Conservation (phyloP, 352 stramenopile species). For the Pythium apleroticum region DNA sequence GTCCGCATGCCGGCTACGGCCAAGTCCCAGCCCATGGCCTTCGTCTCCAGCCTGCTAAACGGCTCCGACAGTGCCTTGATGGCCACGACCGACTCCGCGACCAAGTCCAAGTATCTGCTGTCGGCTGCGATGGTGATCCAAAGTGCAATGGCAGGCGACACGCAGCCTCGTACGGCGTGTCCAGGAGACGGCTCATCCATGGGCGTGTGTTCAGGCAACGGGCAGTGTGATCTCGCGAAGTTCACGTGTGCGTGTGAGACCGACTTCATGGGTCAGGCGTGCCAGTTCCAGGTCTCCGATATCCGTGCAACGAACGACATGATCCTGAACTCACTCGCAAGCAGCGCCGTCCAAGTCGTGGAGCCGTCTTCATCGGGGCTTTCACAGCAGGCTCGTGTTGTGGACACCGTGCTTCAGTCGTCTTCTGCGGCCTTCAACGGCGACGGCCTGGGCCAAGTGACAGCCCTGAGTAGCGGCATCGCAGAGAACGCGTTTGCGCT, state of each 20-base stretch:
- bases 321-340: constrained; percentile 46
- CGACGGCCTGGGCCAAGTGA: constrained; percentile 35
- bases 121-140: constrained; percentile 50
- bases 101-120: constrained; percentile 38
- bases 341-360: constrained; percentile 22
- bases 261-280: constrained; percentile 46
- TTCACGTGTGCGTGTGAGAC: constrained; percentile 33
- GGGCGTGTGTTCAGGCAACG: constrained; percentile 35
- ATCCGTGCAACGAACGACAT: constrained; percentile 40
- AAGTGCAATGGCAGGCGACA: constrained; percentile 26
- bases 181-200: constrained; percentile 7
- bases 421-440: constrained; percentile 37
- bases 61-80: constrained; percentile 2
- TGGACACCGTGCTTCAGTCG: constrained; percentile 43
- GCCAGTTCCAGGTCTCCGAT: constrained; percentile 34
- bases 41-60: constrained; percentile 37
- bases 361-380: constrained; percentile 51
- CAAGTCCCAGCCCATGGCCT: constrained; percentile 38
- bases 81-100: constrained; percentile 24
- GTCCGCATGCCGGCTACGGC: constrained; percentile 39
- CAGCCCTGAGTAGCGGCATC: constrained; percentile 41
- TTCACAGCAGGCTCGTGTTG: constrained; percentile 49
- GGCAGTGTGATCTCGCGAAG: constrained; percentile 32
- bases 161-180: constrained; percentile 11
- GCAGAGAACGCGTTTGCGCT: constrained; percentile 47